Percentiles rank a stretch among this genome's conserved stretches.
These are phyloP conservation scores for Alternaria conjuncta DNA, from an alignment of 2,329 filamentous ascomycete species.

Conservation along the genomic window DNA sequence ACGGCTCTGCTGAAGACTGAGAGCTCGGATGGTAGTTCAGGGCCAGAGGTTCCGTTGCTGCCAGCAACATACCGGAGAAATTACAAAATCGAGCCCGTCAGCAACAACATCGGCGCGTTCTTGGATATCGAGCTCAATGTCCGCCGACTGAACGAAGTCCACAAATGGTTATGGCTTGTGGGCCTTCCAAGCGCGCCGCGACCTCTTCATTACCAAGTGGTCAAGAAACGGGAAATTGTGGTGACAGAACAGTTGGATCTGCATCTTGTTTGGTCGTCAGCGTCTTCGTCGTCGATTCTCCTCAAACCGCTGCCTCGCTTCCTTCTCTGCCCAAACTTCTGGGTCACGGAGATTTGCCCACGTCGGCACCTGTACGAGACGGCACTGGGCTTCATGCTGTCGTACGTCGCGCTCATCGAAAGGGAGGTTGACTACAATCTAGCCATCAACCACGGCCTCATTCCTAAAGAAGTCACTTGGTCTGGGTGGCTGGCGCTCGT, in stretches of 20 bases:
- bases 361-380: constrained; percentile 18
- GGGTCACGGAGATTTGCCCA: constrained; percentile 23
- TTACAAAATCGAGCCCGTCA: constrained; percentile 20
- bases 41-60: constrained; percentile 7
- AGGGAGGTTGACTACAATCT: constrained; percentile 28
- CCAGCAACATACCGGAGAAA: constrained; percentile 28
- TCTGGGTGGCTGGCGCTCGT: constrained; percentile 19
- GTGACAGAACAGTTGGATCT: constrained; percentile 30
- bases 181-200: constrained; percentile 26
- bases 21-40: neutral
- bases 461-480: constrained; percentile 32
- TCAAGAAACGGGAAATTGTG: constrained; percentile 30
- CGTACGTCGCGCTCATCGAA: constrained; percentile 29
- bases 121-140: constrained; percentile 25
- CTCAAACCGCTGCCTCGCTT: constrained; percentile 32
- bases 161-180: constrained; percentile 27
- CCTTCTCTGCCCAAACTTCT: constrained; percentile 25
- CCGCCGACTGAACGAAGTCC: constrained; percentile 21
- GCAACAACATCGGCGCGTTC: constrained; percentile 18
- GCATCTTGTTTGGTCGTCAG: constrained; percentile 28
- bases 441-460: constrained; percentile 18
- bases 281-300: constrained; percentile 15
- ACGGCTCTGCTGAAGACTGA: constrained; percentile 2
- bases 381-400: constrained; percentile 28
- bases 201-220: constrained; percentile 26